A percentile compares a stretch with the other conserved stretches of the same genome.
Evolutionary conservation across 352 stramenopile genomes (phyloP).

Genomic region (Globisporangium cederbergense): DNA sequence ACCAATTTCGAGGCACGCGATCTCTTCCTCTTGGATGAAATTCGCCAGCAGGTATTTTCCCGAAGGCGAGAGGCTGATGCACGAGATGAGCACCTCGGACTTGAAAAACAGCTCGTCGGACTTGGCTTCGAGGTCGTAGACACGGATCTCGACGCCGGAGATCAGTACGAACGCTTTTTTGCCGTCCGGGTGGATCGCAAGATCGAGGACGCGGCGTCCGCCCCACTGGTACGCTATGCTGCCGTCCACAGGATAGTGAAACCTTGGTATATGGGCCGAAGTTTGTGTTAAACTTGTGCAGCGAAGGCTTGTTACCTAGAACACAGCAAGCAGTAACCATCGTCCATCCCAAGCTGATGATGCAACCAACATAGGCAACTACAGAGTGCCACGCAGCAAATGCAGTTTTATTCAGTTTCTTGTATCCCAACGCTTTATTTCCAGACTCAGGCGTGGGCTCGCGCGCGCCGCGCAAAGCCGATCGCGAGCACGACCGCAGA

Average conservation of each 20-base stretch:
- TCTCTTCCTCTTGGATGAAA: conserved; percentile 56
- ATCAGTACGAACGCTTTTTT: conserved; percentile 57
- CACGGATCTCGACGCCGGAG: conserved; percentile 51
- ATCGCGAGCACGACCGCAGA: conserved; percentile 35
- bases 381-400: background rate
- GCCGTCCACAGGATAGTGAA: conserved; percentile 18
- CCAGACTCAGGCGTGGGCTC: conserved; percentile 11
- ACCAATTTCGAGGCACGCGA: conserved; percentile 48
- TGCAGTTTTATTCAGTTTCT: background rate
- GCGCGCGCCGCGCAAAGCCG: conserved; percentile 35
- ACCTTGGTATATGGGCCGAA: too few relatives aligned
- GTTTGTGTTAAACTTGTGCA: too few relatives aligned
- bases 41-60: conserved; percentile 59
- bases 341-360: too few relatives aligned
- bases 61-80: conserved; percentile 40
- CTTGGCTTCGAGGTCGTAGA: conserved; percentile 58
- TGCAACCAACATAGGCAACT: too few relatives aligned
- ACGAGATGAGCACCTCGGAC: conserved; percentile 50
- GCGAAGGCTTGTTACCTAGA: too few relatives aligned
- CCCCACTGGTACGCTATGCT: conserved; percentile 68
- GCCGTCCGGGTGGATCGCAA: conserved; percentile 51
- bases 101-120: conserved; percentile 58
- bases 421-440: background rate
- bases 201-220: conserved; percentile 54
- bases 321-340: too few relatives aligned